Base-by-base conservation (phyloP, 2,329 filamentous ascomycete genomes). In the Aureobasidium lini region DNA sequence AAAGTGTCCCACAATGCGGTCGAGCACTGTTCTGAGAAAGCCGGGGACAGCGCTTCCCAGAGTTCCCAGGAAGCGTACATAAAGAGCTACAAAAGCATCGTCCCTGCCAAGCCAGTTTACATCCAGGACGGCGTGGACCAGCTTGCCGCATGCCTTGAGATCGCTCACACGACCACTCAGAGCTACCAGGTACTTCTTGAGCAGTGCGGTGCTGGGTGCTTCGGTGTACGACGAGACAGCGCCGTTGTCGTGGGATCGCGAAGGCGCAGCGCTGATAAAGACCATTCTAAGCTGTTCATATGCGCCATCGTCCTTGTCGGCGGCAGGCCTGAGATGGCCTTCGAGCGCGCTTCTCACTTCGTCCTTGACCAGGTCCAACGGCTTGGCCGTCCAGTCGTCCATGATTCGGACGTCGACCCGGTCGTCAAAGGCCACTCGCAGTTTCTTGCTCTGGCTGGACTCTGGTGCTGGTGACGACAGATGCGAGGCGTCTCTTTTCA, bases 31-130 rank as follows among this genome's bases (percentile, higher is more conserved):
- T 23, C 80, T 81, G 36, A 95, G 82, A 72, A 90, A 95, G 13
- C 84, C 85, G 46, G 89, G 87, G 68, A 96, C 90, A 0, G 91
- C 88, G 62, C 89, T 95, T 56, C 91, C 84, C 47, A 99, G 76
- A 53, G 80, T 81, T 29, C 79, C 79, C 52, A 86, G 67, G 61
- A 86, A 81, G 42, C 79, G 73, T 58, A 79, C 76, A 70, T 81
- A 86, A 6, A 81, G 70, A 61, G 76, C 77, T 49, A 83, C 77
- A 66, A 85, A 86, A 16, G 75, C 72, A 61, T 84, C 81, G 62
- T 85, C 82, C 60, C 84, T 77, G 46, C 81, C 82, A 39, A 85
- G 73, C 84, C 84, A 87, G 66, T 81, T 77, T 62, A 81, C 81
- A 62, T 80, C 75, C 61, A 86, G 70, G 9, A 85, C 73, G 8